Evolutionary conservation across 2,329 filamentous ascomycete species (phyloP).

Genomic region (Ophiostoma perfectum): DNA sequence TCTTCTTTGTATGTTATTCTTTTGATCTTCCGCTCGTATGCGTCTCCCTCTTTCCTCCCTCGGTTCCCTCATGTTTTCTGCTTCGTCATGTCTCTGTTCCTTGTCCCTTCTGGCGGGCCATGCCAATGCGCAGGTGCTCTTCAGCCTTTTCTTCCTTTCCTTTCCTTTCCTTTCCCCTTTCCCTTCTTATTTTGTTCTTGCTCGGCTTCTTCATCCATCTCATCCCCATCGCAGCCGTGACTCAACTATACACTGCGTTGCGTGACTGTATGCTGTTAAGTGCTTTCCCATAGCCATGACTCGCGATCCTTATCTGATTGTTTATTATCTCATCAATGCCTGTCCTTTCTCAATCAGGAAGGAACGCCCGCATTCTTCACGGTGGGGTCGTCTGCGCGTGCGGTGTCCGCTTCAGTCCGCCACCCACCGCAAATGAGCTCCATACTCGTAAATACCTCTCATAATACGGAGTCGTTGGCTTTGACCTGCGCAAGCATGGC

Average conservation of each 20-base stretch:
- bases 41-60: neutral
- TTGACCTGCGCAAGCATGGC: too few relatives aligned
- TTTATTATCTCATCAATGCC: neutral
- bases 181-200: neutral
- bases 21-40: neutral
- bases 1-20: neutral
- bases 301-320: constrained; percentile 15
- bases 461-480: neutral
- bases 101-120: neutral
- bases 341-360: constrained; percentile 6
- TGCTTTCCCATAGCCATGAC: neutral
- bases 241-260: neutral
- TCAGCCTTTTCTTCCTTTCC: neutral
- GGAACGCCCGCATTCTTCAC: constrained; percentile 6
- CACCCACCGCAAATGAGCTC: constrained; percentile 14
- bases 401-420: constrained; percentile 10
- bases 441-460: constrained; percentile 13
- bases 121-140: neutral
- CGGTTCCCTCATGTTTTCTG: neutral
- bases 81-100: neutral
- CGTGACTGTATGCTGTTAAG: neutral
- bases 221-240: neutral
- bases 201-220: neutral
- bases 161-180: neutral
- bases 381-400: constrained; percentile 12